Evolutionary conservation across 2,329 filamentous ascomycete genomes (phyloP), one percentile per base, ranked within the genome.

Genomic region (Colletotrichum falcatum): DNA sequence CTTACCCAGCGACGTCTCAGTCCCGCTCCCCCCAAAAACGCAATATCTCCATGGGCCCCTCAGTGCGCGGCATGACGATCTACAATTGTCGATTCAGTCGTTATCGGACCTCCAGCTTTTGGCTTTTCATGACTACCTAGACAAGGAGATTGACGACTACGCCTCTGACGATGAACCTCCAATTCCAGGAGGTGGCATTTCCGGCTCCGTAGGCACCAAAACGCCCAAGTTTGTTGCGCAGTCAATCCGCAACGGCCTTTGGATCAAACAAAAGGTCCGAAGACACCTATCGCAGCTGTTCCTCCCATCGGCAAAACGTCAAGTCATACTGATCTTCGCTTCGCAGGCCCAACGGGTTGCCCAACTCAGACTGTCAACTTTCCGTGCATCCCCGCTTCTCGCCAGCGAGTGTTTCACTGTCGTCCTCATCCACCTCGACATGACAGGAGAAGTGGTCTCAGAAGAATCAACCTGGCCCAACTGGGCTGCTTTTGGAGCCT

Each of bases 371-470:
- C 53, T 55, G 53, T 55, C 53, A 37, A 37, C 28, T 23, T 55
- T 55, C 30, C 30, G 12, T 55, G 53, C 53, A 33, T 55, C 33
- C 33, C 53, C 53, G 6, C 14, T 37, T 18, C 53, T 55, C 30
- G 53, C 53, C 33, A 55, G 53, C 20, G 53, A 55, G 53, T 55
- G 53, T 14, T 37, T 55, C 53, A 16, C 8, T 20, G 33, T 55
- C 33, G 7, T 37, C 6, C 53, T 55, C 12, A 7, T 37, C 53
- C 30, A 55, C 33, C 53, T 55, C 11, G 30, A 37, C 12, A 55
- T 55, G 20, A 16, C 30, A 55, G 53, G 53, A 16, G 5, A 37
- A 23, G 20, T 37, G 11, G 20, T 23, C 11, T 55, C 33, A 37
- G 18, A 37, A 37, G 33, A 37, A 37, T 37, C 53, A 37, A 37